Percentiles rank a stretch among this genome's conserved stretches.
These are phyloP conservation scores for Coniochaeta hoffmannii DNA, from an alignment of 2,329 filamentous ascomycete species.

Conservation along the genomic window DNA sequence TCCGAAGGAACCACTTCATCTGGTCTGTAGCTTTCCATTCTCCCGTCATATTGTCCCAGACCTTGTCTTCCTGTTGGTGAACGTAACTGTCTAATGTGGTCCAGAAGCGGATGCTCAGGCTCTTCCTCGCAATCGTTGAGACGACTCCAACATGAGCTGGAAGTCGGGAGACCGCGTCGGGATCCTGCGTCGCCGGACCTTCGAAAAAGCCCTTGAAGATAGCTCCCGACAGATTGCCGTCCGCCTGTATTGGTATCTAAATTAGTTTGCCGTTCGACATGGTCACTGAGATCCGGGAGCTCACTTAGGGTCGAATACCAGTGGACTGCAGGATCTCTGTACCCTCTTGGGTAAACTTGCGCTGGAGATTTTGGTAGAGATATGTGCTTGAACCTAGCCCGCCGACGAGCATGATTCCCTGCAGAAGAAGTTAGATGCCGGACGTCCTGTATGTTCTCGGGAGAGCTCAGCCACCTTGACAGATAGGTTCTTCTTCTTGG, in stretches of 20 bases:
- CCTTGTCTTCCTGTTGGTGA: not conserved
- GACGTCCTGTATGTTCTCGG: not conserved
- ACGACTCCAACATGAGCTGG: not conserved
- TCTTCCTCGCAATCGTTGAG: not conserved
- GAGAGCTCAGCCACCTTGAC: not conserved
- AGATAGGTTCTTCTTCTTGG: not conserved
- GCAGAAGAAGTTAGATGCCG: not conserved
- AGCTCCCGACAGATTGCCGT: constrained; percentile 3
- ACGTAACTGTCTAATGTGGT: not conserved
- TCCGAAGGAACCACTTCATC: not conserved
- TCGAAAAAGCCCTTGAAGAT: not conserved
- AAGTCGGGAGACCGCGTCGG: no score
- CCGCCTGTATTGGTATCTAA: not conserved
- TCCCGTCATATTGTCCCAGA: not conserved
- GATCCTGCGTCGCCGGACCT: not conserved
- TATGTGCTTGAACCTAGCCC: not conserved
- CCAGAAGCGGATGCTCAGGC: not conserved
- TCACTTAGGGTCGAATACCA: constrained; percentile 1
- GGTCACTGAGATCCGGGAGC: not conserved
- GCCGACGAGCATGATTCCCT: constrained; percentile 4
- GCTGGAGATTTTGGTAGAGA: not conserved
- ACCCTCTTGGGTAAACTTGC: not conserved
- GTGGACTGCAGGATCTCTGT: not conserved
- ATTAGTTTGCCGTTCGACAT: not conserved
- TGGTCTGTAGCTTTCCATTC: not conserved